Conservation (phyloP, 78 protist genomes). For the Isochrysis galbana region DNA sequence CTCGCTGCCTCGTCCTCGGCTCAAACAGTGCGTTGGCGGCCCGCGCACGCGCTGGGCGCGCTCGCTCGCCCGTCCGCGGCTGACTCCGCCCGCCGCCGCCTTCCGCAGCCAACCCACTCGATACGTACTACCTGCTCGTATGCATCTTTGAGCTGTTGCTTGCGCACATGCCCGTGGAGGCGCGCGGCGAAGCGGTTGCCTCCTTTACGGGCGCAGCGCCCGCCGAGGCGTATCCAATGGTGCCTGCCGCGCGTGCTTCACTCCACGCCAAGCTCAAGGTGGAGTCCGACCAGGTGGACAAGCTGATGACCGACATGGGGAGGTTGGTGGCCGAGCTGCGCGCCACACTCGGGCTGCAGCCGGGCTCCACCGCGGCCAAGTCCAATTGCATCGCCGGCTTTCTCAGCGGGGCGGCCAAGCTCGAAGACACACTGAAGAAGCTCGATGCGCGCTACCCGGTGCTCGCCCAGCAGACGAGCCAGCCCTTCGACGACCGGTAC, state of each 20-base stretch:
- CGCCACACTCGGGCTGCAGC: background rate
- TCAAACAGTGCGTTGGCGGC: background rate
- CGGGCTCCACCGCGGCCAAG: background rate
- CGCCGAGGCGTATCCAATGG: background rate
- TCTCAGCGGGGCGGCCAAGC: background rate
- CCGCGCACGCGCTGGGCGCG: background rate
- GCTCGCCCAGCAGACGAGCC: background rate
- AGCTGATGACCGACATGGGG: background rate
- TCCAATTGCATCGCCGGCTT: background rate
- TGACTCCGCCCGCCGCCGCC: no score
- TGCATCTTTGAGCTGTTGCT: background rate
- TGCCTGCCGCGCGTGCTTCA: background rate
- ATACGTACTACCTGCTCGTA: background rate
- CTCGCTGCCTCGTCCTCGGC: background rate
- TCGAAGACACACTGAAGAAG: background rate
- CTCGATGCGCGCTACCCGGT: background rate
- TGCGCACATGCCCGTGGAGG: background rate
- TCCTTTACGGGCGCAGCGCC: background rate
- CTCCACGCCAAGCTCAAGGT: background rate
- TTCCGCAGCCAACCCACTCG: background rate
- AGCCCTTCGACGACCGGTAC: background rate
- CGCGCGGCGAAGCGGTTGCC: background rate
- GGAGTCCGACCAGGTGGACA: background rate
- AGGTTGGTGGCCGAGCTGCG: background rate
- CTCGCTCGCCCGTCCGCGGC: no score